Conservation (phyloP, 2,329 filamentous ascomycete genomes). For the Teratosphaeria viscida region DNA sequence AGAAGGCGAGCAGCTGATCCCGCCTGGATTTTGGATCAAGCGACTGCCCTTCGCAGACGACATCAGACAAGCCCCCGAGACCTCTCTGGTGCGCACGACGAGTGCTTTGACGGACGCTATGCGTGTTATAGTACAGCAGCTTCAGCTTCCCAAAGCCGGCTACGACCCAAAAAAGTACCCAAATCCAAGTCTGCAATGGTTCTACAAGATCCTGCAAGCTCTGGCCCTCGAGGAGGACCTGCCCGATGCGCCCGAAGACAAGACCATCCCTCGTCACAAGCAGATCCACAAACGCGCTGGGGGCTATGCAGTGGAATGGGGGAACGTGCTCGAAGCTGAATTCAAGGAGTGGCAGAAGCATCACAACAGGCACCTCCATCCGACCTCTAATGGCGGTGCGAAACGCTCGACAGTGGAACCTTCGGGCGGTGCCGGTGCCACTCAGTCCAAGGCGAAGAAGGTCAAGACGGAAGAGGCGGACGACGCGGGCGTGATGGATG, state of each 20-base stretch:
- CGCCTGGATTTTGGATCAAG: conserved; percentile 79
- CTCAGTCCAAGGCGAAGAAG: conserved; percentile 30
- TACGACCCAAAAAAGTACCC: conserved; percentile 85
- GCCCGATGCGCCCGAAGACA: conserved; percentile 62
- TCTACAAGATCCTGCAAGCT: conserved; percentile 87
- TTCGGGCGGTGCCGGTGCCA: conserved; percentile 17
- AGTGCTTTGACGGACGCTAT: conserved; percentile 69
- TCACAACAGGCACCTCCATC: conserved; percentile 28
- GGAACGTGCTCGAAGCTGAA: conserved; percentile 54
- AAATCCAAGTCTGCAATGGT: conserved; percentile 82
- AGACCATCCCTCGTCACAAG: conserved; percentile 71
- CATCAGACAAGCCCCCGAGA: conserved; percentile 58
- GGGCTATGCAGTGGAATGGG: conserved; percentile 68
- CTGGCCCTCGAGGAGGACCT: conserved; percentile 86
- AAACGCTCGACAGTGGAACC: conserved; percentile 32
- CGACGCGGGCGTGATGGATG: conserved; percentile 29
- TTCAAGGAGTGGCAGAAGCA: conserved; percentile 32
- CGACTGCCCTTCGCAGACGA: conserved; percentile 86
- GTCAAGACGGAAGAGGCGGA: conserved; percentile 30
- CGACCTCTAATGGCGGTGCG: conserved; percentile 30
- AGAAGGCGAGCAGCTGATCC: conserved; percentile 58
- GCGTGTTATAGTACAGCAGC: conserved; percentile 70
- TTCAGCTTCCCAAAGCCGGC: conserved; percentile 74
- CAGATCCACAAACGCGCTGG: conserved; percentile 87
- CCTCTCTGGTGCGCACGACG: conserved; percentile 47